Base-by-base conservation (phyloP, 805 yeast species). In the Cyberlindnera meyerae region DNA sequence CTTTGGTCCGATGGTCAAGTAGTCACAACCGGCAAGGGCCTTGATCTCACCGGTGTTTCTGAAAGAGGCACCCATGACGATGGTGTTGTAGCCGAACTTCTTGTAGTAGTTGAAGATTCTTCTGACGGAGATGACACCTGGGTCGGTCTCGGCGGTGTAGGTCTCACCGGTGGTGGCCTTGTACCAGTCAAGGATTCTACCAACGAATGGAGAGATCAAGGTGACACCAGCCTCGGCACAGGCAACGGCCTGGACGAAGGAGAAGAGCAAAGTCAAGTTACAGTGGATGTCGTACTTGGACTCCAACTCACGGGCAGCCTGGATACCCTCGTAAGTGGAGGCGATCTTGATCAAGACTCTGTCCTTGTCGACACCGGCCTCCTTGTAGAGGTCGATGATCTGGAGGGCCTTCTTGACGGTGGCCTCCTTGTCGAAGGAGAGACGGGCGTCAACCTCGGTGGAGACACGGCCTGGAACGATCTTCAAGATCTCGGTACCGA, bases 51-150 rank as follows among this genome's bases (percentile, higher is more conserved):
- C 96, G 46, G 71, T 66, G 75, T 89, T 93, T 80, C 99, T 90
- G 88, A 93, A 90, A 43, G 97, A 90, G 43, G 99, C 99, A 69
- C 98, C 99, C 99, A 93, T 93, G 61, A 93, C 97, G 62, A 93
- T 89, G 65, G 99, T 93, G 58, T 90, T 76, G 80, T 93, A 93
- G 55, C 82, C 90, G 68, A 66, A 86, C 73, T 90, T 90, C 82
- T 93, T 93, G 84, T 93, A 93, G 80, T 93, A 93, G 83, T 89
- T 84, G 85, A 65, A 93, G 66, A 93, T 93, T 45, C 61, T 63
- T 68, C 79, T 82, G 55, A 93, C 98, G 29, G 96, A 86, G 34
- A 71, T 35, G 45, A 93, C 97, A 82, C 99, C 99, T 52, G 99
- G 98, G 68, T 93, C 97, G 49, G 78, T 70, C 55, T 75, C 85